These are phyloP conservation scores for Paracoccidioides lutzii DNA, from an alignment of 2,329 filamentous ascomycete species.

Conservation along the genomic window DNA sequence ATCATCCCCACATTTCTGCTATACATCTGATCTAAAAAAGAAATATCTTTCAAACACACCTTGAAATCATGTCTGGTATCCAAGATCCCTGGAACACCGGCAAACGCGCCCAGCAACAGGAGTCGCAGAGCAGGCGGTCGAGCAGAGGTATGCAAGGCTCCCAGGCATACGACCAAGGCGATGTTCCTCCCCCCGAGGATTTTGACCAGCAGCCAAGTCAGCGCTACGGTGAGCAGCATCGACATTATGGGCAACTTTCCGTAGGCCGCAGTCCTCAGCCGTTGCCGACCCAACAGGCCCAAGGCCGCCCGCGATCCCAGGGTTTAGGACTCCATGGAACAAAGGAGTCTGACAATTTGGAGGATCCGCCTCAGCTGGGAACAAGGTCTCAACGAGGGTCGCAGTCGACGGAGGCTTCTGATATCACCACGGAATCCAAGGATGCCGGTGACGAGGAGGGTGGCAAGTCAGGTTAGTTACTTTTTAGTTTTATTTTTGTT, in stretches of 20 bases:
- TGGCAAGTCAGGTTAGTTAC: conserved; percentile 1
- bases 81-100: conserved; percentile 5
- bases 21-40: background rate
- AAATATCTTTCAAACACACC: background rate
- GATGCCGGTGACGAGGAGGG: background rate
- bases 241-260: background rate
- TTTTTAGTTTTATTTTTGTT: too few relatives aligned
- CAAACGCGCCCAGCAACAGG: background rate
- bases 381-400: background rate
- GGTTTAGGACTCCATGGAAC: background rate
- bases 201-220: background rate
- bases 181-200: background rate
- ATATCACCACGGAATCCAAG: background rate
- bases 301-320: background rate
- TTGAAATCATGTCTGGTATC: conserved; percentile 8
- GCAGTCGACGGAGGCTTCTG: background rate
- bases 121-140: background rate
- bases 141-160: background rate
- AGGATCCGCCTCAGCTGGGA: background rate
- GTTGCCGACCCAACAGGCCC: background rate
- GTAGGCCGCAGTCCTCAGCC: background rate
- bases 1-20: background rate
- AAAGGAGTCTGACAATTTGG: background rate
- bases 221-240: background rate
- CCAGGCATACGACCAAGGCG: background rate